A percentile compares a stretch with the other conserved stretches of the same genome.
These are phyloP conservation scores for Vigna mungo DNA, from an alignment of 306 rosid genomes.

Conservation along the genomic window DNA sequence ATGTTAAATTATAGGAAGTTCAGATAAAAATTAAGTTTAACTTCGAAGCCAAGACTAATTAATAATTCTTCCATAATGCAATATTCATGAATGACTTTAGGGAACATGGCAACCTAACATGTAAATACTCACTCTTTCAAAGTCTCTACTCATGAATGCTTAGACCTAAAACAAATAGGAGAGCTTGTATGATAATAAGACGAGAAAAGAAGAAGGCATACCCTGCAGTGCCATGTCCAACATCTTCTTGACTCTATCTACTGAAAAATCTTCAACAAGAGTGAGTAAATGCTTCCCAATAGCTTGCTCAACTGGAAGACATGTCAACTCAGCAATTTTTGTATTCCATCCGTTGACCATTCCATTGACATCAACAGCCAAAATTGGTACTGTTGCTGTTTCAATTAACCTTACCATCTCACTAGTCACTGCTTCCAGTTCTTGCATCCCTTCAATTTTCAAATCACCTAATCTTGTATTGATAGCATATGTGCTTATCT, in stretches of 20 bases:
- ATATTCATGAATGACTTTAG: slow-evolving; percentile 21
- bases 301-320: slow-evolving; percentile 74
- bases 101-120: slow-evolving; percentile 26
- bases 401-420: slow-evolving; percentile 89
- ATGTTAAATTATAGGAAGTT: slow-evolving; percentile 20
- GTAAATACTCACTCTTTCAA: slow-evolving; percentile 16
- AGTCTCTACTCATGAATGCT: slow-evolving; percentile 15
- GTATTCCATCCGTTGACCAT: slow-evolving; percentile 83
- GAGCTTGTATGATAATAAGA: background rate
- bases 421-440: slow-evolving; percentile 78
- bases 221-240: slow-evolving; percentile 75
- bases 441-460: slow-evolving; percentile 78
- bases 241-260: slow-evolving; percentile 61
- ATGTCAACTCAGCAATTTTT: slow-evolving; percentile 79
- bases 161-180: background rate
- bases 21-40: background rate
- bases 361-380: slow-evolving; percentile 80
- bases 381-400: slow-evolving; percentile 82
- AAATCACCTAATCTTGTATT: slow-evolving; percentile 59
- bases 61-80: slow-evolving; percentile 19
- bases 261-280: slow-evolving; percentile 76
- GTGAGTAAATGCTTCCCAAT: slow-evolving; percentile 71
- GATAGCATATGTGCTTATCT: slow-evolving; percentile 48
- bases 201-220: slow-evolving; percentile 25
- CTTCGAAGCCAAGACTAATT: background rate